phyloP scores from a whole-genome alignment of 2,329 filamentous ascomycete species.

The Neonectria punicea region DNA sequence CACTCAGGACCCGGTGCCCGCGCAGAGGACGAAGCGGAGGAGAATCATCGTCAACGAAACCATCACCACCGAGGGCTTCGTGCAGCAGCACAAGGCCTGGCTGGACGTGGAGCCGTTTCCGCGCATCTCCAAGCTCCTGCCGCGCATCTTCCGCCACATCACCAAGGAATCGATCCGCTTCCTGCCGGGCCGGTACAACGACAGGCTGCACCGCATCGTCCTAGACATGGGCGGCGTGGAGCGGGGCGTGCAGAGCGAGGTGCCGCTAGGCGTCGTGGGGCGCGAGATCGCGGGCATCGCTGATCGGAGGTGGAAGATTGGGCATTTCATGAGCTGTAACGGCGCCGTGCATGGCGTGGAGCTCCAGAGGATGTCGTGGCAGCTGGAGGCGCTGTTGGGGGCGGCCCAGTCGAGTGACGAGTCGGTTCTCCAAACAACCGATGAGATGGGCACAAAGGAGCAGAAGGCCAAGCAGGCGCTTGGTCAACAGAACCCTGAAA shows the following conservation, averaged over 20 bases:
- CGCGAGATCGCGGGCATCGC: not conserved
- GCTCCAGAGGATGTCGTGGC: constrained; percentile 10
- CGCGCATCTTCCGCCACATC: constrained; percentile 2
- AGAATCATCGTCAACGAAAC: constrained; percentile 5
- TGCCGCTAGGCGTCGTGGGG: not conserved
- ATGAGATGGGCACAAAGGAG: not conserved
- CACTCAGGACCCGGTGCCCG: not conserved
- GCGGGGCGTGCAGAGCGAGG: not conserved
- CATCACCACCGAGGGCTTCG: not conserved
- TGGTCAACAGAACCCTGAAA: not conserved
- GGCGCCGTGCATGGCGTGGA: not conserved
- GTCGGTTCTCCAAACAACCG: no score
- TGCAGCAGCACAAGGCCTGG: constrained; percentile 11
- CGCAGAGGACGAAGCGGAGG: not conserved
- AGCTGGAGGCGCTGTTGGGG: not conserved
- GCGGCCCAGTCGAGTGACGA: not conserved
- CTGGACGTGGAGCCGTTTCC: not conserved
- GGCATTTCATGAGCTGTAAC: not conserved
- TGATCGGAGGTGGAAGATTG: constrained; percentile 5
- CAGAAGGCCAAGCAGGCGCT: not conserved
- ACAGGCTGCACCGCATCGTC: constrained; percentile 12
- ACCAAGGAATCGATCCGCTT: constrained; percentile 14
- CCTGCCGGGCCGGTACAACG: constrained; percentile 3
- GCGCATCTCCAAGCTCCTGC: not conserved
- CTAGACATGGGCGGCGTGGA: constrained; percentile 1